Evolutionary conservation across 2,329 filamentous ascomycete species (phyloP), one percentile per base, ranked within the genome.

Genomic region (Pseudogymnoascus pannorum): DNA sequence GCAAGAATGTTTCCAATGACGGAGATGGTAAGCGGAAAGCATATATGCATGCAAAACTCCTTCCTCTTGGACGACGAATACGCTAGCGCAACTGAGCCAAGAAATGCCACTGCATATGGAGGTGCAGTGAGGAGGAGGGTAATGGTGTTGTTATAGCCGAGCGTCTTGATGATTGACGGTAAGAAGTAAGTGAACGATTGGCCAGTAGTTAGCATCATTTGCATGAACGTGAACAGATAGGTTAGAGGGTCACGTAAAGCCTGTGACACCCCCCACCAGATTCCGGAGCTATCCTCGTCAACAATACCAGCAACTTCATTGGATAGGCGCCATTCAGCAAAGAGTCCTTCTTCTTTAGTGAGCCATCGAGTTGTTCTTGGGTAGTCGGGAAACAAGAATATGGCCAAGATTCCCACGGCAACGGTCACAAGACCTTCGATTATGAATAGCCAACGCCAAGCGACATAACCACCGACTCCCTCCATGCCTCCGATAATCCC

Each of bases 401-500:
- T 42, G 51, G 26, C 44, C 18, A 18, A 42, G 33, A 31, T 54
- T 24, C 58, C 58, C 18, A 59, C 42, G 18, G 58, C 35, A 31
- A 38, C 38, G 12, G 58, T 63, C 14, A 42, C 31, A 38, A 40
- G 12, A 11, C 60, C 60, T 24, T 63, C 62, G 24, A 62, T 58
- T 20, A 63, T 62, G 51, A 62, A 63, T 5, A 63, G 48, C 60
- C 62, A 62, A 35, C 57, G 58, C 62, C 61, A 64, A 31, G 82
- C 82, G 0, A 77, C 72, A 59, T 85, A 77, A 1, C 82, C 81
- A 7, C 79, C 69, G 2, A 77, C 74, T 9, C 81, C 80, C 62
- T 85, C 76, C 78, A 86, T 82, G 64, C 81, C 81, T 38, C 78
- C 81, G 62, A 84, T 70, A 5, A 85, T 81, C 14, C 81, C 83